Evolutionary conservation across 257 asterid genomes (phyloP), one percentile per base, ranked within the genome.

Genomic region (Solanum ossicruentum): DNA sequence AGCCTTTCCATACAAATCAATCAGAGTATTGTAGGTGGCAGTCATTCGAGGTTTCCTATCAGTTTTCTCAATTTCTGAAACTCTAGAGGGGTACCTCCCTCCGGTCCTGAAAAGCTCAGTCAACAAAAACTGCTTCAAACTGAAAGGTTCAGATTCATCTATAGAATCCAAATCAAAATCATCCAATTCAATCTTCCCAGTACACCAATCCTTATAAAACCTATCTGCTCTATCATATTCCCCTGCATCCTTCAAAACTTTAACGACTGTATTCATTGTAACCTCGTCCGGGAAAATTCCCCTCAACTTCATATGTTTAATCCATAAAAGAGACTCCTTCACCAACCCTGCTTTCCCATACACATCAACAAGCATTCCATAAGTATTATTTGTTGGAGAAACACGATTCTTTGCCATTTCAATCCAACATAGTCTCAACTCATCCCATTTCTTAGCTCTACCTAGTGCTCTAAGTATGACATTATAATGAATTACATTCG

Each of bases 1-100:
- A 16, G 98, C 98, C 87, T 96, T 94, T 72, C 99, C 99, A 49
- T 94, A 96, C 90, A 96, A 91, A 89, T 96, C 98, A 77, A 96
- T 96, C 78, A 96, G 92, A 66, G 97, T 93, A 85, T 96, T 94
- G 84, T 94, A 96, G 32, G 99, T 94, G 81, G 98, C 86, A 23
- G 98, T 89, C 17, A 93, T 92, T 39, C 88, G 89, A 8, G 97
- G 96, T 73, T 88, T 93, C 85, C 85, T 91, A 54, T 84, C 86
- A 65, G 84, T 71, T 41, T 56, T 88, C 81, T 91, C 94, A 36
- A 73, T 86, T n/a, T 87, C 89, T 39, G 80, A 71, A 18, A 65
- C 89, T 7, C 57, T 85, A 52, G 84, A 83, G 20, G 90, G 57
- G 69, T 84, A 87, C 89, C 95, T 90, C 66, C 92, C 93, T 32